Evolutionary conservation across 2,329 filamentous ascomycete species (phyloP), one percentile per base, ranked within the genome.

Genomic region (Exophiala spinifera): DNA sequence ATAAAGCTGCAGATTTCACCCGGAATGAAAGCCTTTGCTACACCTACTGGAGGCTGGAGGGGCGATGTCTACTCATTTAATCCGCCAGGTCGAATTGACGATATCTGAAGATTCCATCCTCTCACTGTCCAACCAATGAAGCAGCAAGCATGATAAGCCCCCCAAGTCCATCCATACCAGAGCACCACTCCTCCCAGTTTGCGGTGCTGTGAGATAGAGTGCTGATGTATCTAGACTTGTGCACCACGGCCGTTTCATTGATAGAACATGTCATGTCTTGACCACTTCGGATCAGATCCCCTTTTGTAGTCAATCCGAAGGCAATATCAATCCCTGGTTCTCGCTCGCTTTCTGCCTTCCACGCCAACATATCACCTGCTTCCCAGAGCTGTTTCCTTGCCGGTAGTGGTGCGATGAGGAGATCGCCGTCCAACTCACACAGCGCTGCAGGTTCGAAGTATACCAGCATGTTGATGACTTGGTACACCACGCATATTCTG

Each of bases 111-210:
- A 19, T 20, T 2, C 13, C 15, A 3, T 31, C 3, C 28, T 31
- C 28, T 20, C 8, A 13, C 39, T 42, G 21, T 20, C 39, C 39
- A 13, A 42, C 21, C 45, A 47, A 20, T 51, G 70, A 72, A 63
- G 74, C 74, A 65, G 72, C 71, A 63, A 77, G 70, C 72, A 77
- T 72, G 15, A 77, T 66, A 56, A 78, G 64, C 2, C 67, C 69
- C 13, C 75, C 74, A 58, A 78, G 63, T 25, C 68, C 68, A 69
- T 77, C 75, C 70, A 75, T 76, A 3, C 72, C 73, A 4, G 69
- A 65, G 51, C 72, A 76, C 74, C 74, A 77, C 53, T 76, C 72
- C 52, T 73, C 69, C 74, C 74, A 77, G 56, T 63, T 67, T 20
- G 56, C 67, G 46, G 20, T 60, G 19, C 52, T 63, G 39, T 59